Conservation (phyloP, 345 rosid species). For the Euphorbia lathyris region DNA sequence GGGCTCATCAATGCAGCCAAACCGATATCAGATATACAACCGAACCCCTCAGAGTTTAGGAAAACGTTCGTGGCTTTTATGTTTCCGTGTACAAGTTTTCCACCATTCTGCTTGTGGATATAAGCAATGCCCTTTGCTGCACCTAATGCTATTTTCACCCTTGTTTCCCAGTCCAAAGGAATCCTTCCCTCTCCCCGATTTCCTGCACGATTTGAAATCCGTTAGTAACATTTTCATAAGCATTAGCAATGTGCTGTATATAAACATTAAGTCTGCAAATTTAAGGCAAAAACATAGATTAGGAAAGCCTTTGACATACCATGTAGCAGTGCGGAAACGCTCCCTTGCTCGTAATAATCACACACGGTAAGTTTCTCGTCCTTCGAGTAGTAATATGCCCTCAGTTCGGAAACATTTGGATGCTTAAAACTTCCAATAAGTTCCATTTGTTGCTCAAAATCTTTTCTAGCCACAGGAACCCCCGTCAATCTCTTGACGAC, state of each 20-base stretch:
- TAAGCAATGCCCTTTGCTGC: slow-evolving; percentile 30
- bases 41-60: slow-evolving; percentile 24
- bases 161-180: slow-evolving; percentile 32
- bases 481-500: slow-evolving; percentile 36
- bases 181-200: slow-evolving; percentile 23
- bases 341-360: slow-evolving; percentile 27
- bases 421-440: slow-evolving; percentile 24
- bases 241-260: neutral
- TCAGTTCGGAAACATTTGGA: slow-evolving; percentile 17
- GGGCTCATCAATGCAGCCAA: slow-evolving; percentile 30
- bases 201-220: slow-evolving; percentile 14
- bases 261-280: neutral
- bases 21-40: slow-evolving; percentile 26
- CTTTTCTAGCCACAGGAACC: slow-evolving; percentile 19
- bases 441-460: slow-evolving; percentile 30
- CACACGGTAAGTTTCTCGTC: slow-evolving; percentile 31
- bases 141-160: slow-evolving; percentile 27
- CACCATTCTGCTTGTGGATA: slow-evolving; percentile 28
- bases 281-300: neutral
- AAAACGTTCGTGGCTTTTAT: slow-evolving; percentile 34
- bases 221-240: neutral
- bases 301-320: slow-evolving; percentile 14
- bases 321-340: slow-evolving; percentile 26
- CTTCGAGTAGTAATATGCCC: slow-evolving; percentile 34
- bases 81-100: slow-evolving; percentile 34